Evolutionary conservation across 768 basidiomycete species (phyloP), one percentile per base, ranked within the genome.

Genomic region (Tulasnella sp.): DNA sequence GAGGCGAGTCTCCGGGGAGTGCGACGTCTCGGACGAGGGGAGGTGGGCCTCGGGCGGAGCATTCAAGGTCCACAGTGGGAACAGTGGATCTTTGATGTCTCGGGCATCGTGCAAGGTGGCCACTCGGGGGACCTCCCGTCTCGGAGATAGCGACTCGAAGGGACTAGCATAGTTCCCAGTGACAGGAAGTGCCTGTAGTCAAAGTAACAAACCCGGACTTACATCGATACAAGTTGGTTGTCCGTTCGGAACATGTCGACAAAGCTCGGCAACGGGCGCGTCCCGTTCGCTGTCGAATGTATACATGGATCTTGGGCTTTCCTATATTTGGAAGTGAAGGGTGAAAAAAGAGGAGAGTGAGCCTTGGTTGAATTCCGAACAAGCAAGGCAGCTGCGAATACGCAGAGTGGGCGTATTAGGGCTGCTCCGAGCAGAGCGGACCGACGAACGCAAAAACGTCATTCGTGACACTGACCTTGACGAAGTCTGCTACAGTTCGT

Each of bases 261-360:
- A 93, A 27, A 92, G 83, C 81, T 91, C 88, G 7, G 91, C 91
- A 81, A 88, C 84, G 16, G 88, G 86, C 76, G 90, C 89, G 80
- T 87, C 89, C 56, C 89, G 87, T 81, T 90, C 89, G 82, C 88
- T 89, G 86, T 92, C 89, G 83, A 93, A 92, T 3, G 89, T 89
- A 84, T 92, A 92, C 38, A 40, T 44, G 16, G 82, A 68, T 5
- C 62, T 58, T 38, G 82, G 82, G 75, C 81, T 56, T 80, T 82
- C 77, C 82, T 83, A 27, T 31, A 77, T 68, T 68, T 34, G 62
- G 62, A 77, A 16, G 62, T 18, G 38, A 74, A 42, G 38, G 62
- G 27, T 9, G 3, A 34, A 31, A 68, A 34, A 27, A 7, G 31
- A 34, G 8, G 34, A 68, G n/a, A 16, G 62, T 68, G n/a, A 68